Base-by-base conservation (phyloP, 306 rosid species). In the Prunus fruticosa region DNA sequence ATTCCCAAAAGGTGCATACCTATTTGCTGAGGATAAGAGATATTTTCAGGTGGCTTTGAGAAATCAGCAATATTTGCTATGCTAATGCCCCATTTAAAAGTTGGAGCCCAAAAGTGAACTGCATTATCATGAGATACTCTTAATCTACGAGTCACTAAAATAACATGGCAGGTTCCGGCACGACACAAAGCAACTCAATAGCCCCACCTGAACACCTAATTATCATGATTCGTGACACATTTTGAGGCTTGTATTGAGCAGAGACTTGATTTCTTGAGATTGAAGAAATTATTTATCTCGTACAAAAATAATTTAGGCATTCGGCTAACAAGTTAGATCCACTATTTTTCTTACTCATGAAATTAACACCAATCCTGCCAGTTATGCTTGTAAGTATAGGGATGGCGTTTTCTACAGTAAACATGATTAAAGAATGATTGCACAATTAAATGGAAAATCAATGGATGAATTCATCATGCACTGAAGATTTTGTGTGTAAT, bases 21-120 rank as follows among this genome's bases (percentile, higher is more conserved):
- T 16, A 57, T 1, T 58, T 67, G 69, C 72, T 79, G 78, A 66
- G 78, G 74, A 58, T 73, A 73, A 22, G 81, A 78, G 16, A 71
- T 51, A 46, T 7, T 63, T 60, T 62, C 72, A 15, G 72, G 66
- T 18, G 76, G 76, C 52, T 62, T 63, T 71, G 81, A 70, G 66
- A 78, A 78, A 62, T 78, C 76, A 32, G 64, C 66, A 78, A 78
- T 11, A 18, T 78, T 78, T 71, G 81, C 81, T 14, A 78, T 71
- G 57, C 72, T 78, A 61, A 70, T 62, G 19, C 75, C 71, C 82
- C 82, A 71, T 78, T 78, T 78, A 47, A 71, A 53, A 50, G 82
- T 71, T 20, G 82, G 77, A 62, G 82, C 82, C 82, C 82, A 71
- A 52, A 78, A 78, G 60, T 66, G 73, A 56, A 79, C 73, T 72